A percentile compares a stretch with the other conserved stretches of the same genome.
These are phyloP conservation scores for Fusarium penzigii DNA, from an alignment of 2,329 filamentous ascomycete species.

Conservation along the genomic window DNA sequence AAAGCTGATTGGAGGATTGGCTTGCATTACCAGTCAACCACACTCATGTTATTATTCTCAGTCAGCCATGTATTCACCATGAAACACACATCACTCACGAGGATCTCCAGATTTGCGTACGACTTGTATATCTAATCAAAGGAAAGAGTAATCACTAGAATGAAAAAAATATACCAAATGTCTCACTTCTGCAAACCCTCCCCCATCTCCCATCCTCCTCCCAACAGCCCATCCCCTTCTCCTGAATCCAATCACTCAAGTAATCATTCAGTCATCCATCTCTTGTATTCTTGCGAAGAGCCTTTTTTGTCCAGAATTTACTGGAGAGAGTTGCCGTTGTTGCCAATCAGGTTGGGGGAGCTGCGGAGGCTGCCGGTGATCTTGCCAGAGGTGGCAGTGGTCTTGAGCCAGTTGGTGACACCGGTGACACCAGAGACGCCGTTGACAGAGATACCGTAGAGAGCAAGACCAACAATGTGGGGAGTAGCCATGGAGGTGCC, in stretches of 20 bases:
- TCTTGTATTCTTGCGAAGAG: not conserved
- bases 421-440: slow-evolving; percentile 34
- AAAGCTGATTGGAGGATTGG: too few species aligned
- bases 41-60: too few species aligned
- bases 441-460: slow-evolving; percentile 48
- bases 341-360: slow-evolving; percentile 50
- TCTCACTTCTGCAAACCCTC: too few species aligned
- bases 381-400: slow-evolving; percentile 42
- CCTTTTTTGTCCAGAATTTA: slow-evolving; percentile 7
- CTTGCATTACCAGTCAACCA: too few species aligned
- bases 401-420: slow-evolving; percentile 44
- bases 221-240: too few species aligned
- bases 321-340: slow-evolving; percentile 46
- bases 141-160: too few species aligned
- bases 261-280: not conserved
- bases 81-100: too few species aligned
- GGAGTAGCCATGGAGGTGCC: slow-evolving; percentile 68
- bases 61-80: too few species aligned
- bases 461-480: slow-evolving; percentile 59
- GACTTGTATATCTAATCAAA: too few species aligned
- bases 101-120: too few species aligned
- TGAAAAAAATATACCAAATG: too few species aligned
- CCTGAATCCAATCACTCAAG: not conserved
- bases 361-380: slow-evolving; percentile 41
- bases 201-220: too few species aligned